Base-by-base conservation (phyloP, 129 eudicot species). In the Artemisia annua region DNA sequence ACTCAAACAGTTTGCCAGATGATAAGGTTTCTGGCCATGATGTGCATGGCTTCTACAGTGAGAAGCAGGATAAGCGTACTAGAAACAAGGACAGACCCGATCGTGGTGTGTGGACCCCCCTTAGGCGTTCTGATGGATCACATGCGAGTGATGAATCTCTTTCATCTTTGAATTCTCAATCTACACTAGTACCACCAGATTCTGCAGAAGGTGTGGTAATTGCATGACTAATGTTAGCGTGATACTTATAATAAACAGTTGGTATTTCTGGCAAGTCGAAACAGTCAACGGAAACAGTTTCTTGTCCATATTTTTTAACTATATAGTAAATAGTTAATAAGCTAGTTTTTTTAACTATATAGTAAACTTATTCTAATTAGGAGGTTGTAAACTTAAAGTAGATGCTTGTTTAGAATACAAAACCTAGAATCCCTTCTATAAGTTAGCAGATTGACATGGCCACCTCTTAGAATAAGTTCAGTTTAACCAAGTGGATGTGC, bases 91-190 rank as follows among this genome's bases (percentile, higher is more conserved):
- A 93, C 50, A 90, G 97, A 70, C 93, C 92, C 63, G 98, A 93
- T 79, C 98, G 97, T 73, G 97, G 88, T 81, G 97, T 93, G 70
- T 93, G 98, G 98, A 79, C 98, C 67, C 96, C 98, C 24, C 91
- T 88, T 81, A 85, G 88, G 51, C 97, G 83, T 50, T 87, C 98
- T 6, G 97, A 90, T 77, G 85, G 85, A 71, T 28, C 66, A 61
- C 66, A 28, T 61, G 66, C 66, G 1, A 61, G 66, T 80, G 79
- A 87, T 48, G 95, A 84, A 55, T 84, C 89, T 14, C 72, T 84
- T 60, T 80, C 89, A 69, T 83, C 85, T 46, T 75, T 79, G 50
- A 71, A 80, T 64, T 79, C 88, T 61, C 88, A 86, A 70, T 76
- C 82, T 61, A 52, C 76, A 46, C 84, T 72, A 72, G 71, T 49